phyloP scores from a whole-genome alignment of 2,329 filamentous ascomycete species.

The Lecanoromycetidae sp. region DNA sequence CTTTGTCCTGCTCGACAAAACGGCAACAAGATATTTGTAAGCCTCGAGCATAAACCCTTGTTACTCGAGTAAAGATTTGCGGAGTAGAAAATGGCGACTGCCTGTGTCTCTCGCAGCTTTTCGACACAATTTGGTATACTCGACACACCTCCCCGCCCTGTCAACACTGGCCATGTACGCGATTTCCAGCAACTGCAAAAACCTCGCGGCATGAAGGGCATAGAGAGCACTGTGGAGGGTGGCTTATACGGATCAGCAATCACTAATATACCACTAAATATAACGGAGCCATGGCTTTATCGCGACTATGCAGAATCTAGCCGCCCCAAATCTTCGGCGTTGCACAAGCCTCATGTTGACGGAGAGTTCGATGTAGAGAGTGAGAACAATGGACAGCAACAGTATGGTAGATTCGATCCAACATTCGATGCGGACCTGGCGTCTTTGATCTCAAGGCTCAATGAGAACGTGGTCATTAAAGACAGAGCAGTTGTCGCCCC shows the following conservation, averaged over 20 bases:
- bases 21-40: neutral
- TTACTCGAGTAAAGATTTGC: neutral
- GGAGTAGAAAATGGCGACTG: slow-evolving; percentile 1
- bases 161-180: neutral
- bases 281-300: neutral
- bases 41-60: slow-evolving; percentile 1
- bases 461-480: slow-evolving; percentile 9
- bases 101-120: slow-evolving; percentile 1
- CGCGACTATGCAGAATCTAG: neutral
- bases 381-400: neutral
- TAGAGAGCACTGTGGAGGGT: neutral
- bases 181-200: neutral
- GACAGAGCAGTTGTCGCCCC: slow-evolving; percentile 7
- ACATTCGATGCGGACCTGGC: slow-evolving; percentile 8
- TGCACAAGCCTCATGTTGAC: too few relatives aligned
- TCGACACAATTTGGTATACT: neutral
- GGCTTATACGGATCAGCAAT: neutral
- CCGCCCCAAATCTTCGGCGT: too few relatives aligned
- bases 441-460: slow-evolving; percentile 8
- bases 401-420: neutral
- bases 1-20: neutral
- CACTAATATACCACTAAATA: neutral
- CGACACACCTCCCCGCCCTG: neutral
- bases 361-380: neutral
- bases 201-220: neutral